Evolutionary conservation across 345 rosid species (phyloP).

Genomic region (Nasturtium officinale): DNA sequence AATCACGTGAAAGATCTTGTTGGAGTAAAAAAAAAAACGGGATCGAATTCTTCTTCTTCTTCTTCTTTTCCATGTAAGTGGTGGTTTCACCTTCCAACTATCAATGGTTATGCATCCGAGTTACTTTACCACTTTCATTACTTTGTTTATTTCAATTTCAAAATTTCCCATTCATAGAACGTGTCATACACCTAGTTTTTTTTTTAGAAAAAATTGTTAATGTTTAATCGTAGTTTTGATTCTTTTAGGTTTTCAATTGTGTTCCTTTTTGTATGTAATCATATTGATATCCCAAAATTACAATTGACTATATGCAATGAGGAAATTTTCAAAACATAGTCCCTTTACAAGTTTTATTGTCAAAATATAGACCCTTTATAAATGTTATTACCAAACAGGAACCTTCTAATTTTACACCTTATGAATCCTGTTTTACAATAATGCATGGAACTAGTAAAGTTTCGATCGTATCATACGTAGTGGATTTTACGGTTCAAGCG

Average conservation of each 20-base stretch:
- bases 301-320: neutral
- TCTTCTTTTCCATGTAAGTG: constrained; percentile 37
- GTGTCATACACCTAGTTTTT: neutral
- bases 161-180: neutral
- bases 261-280: neutral
- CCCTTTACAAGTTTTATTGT: no score
- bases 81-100: constrained; percentile 39
- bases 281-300: neutral
- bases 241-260: constrained; percentile 3
- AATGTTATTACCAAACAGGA: no score
- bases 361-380: no score
- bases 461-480: neutral
- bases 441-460: neutral
- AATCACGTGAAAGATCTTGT: constrained; percentile 26
- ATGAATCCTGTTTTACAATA: neutral
- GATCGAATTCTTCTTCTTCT: constrained; percentile 30
- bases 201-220: neutral
- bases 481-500: constrained; percentile 2
- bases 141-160: neutral
- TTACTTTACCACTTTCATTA: constrained; percentile 8
- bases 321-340: no score
- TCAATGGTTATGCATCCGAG: constrained; percentile 36
- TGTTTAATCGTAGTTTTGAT: neutral
- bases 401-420: no score
- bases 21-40: constrained; percentile 9